Percentiles rank a stretch among this genome's conserved stretches.
These are phyloP conservation scores for Blastobotrys indianensis DNA, from an alignment of 1,139 yeast genomes.

Conservation along the genomic window DNA sequence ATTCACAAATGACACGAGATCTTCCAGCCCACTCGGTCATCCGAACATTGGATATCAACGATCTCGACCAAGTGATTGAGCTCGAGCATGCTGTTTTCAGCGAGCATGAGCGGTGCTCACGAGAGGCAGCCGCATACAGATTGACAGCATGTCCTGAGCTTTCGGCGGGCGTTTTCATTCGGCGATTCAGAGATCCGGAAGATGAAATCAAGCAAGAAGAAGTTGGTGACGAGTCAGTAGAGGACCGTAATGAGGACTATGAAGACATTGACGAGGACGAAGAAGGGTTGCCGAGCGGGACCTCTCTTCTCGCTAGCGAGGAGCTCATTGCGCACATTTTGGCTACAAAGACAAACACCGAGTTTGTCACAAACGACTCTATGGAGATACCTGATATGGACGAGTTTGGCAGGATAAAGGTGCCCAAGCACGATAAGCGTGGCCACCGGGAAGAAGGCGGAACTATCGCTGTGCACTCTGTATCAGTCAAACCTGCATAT, in stretches of 20 bases:
- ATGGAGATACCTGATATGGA: conserved; percentile 55
- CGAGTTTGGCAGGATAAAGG: conserved; percentile 24
- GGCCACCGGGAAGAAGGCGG: conserved; percentile 77
- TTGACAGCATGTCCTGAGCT: conserved; percentile 82
- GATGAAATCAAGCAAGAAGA: conserved; percentile 8
- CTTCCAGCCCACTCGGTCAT: conserved; percentile 65
- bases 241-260: conserved; percentile 11
- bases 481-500: conserved; percentile 72
- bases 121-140: conserved; percentile 61
- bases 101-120: conserved; percentile 55
- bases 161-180: conserved; percentile 76
- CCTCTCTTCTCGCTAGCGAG: conserved; percentile 41
- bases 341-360: conserved; percentile 63
- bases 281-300: conserved; percentile 40
- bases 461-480: conserved; percentile 73
- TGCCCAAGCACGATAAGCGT: conserved; percentile 34
- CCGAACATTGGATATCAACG: conserved; percentile 72
- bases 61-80: conserved; percentile 52
- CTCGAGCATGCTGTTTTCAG: conserved; percentile 65
- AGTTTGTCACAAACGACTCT: conserved; percentile 52
- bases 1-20: conserved; percentile 20
- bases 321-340: conserved; percentile 75
- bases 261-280: conserved; percentile 23
- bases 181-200: conserved; percentile 44
- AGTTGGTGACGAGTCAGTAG: background rate